These are phyloP conservation scores for Fagopyrum homotropicum DNA, from an alignment of 148 eudicot genomes.

Conservation along the genomic window DNA sequence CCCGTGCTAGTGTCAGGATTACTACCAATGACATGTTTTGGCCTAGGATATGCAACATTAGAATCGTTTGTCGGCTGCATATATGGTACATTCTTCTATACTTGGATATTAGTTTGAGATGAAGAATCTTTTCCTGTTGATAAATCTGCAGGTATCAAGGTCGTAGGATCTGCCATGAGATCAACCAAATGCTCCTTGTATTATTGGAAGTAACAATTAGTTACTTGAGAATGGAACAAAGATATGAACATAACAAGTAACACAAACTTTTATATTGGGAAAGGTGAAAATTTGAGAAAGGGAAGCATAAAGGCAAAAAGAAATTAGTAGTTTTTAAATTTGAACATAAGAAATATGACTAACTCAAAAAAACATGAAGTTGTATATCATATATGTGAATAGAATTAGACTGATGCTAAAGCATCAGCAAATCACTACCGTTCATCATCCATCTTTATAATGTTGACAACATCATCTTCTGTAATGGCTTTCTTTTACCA, in stretches of 20 bases:
- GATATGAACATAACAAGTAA: not conserved
- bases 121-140: conserved; percentile 45
- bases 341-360: not conserved
- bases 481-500: conserved; percentile 74
- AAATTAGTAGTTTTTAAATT: not conserved
- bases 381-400: not conserved
- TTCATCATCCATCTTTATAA: too few species aligned
- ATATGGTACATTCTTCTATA: conserved; percentile 30
- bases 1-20: conserved; percentile 24
- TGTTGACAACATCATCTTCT: too few species aligned
- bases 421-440: not conserved
- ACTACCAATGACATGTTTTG: conserved; percentile 22
- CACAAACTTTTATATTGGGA: not conserved
- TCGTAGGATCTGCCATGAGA: conserved; percentile 99
- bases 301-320: not conserved
- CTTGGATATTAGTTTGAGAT: conserved; percentile 35
- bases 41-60: conserved; percentile 27
- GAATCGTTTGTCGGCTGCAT: conserved; percentile 34
- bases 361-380: conserved; percentile 10
- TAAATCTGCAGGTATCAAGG: conserved; percentile 79
- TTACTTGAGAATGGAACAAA: not conserved
- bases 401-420: not conserved
- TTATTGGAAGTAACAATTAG: not conserved
- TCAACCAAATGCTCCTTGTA: conserved; percentile 93
- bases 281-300: not conserved